These are phyloP conservation scores for Chernovozyma aurita DNA, from an alignment of 1,139 yeast genomes.

Conservation along the genomic window DNA sequence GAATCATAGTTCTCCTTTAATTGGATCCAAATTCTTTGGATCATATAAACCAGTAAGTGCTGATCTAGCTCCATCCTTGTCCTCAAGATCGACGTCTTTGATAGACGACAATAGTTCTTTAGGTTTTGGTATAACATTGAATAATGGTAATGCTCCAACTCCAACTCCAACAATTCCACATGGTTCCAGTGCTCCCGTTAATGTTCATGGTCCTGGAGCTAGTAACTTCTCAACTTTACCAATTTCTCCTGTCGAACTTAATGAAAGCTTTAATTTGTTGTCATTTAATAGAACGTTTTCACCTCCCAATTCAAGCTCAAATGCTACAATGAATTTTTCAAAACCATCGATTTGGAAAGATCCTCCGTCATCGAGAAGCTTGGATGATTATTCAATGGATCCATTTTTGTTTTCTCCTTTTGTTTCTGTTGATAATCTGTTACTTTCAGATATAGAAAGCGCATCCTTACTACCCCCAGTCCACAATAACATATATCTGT, in stretches of 20 bases:
- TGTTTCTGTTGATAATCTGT: conserved; percentile 2
- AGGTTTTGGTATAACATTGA: background rate
- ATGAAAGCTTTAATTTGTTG: background rate
- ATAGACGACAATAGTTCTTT: background rate
- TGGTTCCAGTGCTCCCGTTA: background rate
- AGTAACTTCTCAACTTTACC: background rate
- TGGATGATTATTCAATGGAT: conserved; percentile 3
- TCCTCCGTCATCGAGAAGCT: conserved; percentile 1
- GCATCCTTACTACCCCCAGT: background rate
- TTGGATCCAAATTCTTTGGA: conserved; percentile 8
- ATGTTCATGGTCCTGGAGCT: background rate
- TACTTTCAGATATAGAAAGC: background rate
- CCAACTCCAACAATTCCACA: background rate
- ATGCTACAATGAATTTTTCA: background rate
- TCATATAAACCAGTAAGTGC: background rate
- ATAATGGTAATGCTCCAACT: background rate
- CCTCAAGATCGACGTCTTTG: background rate
- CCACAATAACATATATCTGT: conserved; percentile 16
- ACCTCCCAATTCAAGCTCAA: background rate
- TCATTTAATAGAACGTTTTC: conserved; percentile 1
- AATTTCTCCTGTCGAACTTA: background rate
- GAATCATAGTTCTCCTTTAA: background rate
- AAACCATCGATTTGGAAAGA: conserved; percentile 11
- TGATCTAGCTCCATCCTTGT: background rate
- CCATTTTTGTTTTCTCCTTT: conserved; percentile 8